Conservation (phyloP, 768 basidiomycete species). For the Pulveroboletus sp. region DNA sequence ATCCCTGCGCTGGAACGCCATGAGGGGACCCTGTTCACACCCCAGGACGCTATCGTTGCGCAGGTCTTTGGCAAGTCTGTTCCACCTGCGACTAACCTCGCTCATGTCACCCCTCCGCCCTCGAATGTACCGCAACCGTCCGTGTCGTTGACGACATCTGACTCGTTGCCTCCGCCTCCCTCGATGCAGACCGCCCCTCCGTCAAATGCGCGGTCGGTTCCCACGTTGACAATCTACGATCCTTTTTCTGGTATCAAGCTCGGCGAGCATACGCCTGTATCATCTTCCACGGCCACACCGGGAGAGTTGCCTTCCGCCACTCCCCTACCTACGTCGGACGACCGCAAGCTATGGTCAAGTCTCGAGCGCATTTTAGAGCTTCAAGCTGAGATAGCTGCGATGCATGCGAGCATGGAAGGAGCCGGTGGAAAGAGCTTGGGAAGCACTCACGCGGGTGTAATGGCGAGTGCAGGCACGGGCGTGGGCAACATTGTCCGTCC, state of each 20-base stretch:
- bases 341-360: conserved; percentile 61
- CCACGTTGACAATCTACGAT: conserved; percentile 26
- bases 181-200: conserved; percentile 5
- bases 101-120: background rate
- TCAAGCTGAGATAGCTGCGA: conserved; percentile 64
- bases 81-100: conserved; percentile 1
- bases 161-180: conserved; percentile 9
- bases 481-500: conserved; percentile 8
- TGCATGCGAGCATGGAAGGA: conserved; percentile 75
- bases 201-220: background rate
- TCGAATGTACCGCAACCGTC: conserved; percentile 10
- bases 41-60: conserved; percentile 61
- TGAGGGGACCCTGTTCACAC: conserved; percentile 35
- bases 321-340: conserved; percentile 21
- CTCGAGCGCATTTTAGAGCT: conserved; percentile 66
- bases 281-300: conserved; percentile 4
- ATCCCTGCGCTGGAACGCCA: background rate
- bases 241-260: conserved; percentile 31
- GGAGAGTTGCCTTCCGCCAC: conserved; percentile 2
- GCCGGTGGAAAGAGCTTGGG: conserved; percentile 27
- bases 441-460: conserved; percentile 1
- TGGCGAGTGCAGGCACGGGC: conserved; percentile 6
- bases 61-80: conserved; percentile 28
- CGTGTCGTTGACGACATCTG: conserved; percentile 10
- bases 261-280: conserved; percentile 13